Evolutionary conservation across 805 yeast species (phyloP).

Genomic region (Jamesozyma rosinii): DNA sequence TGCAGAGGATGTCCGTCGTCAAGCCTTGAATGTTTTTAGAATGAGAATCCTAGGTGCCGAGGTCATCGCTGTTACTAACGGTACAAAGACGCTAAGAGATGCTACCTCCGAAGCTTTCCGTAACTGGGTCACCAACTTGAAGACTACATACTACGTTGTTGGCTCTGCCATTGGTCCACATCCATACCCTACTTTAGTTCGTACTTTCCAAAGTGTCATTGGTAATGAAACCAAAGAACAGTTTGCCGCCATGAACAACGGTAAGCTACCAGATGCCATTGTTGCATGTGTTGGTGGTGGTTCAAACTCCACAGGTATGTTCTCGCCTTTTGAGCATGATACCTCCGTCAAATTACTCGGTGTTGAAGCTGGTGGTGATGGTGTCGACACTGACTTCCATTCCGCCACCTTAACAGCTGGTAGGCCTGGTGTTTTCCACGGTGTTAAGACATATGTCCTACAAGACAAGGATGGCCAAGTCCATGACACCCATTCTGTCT

Average conservation of each 20-base stretch:
- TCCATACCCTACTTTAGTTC: constrained; percentile 95
- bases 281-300: constrained; percentile 99
- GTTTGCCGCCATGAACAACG: constrained; percentile 67
- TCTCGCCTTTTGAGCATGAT: constrained; percentile 86
- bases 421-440: constrained; percentile 94
- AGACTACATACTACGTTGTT: constrained; percentile 85
- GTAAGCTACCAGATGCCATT: constrained; percentile 81
- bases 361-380: constrained; percentile 98
- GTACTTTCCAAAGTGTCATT: constrained; percentile 96
- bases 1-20: constrained; percentile 97
- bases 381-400: constrained; percentile 78
- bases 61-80: constrained; percentile 86
- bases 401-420: constrained; percentile 96
- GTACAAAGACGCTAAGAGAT: constrained; percentile 92
- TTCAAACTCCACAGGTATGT: constrained; percentile 91
- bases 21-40: constrained; percentile 94
- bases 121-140: constrained; percentile 83
- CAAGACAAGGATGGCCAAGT: constrained; percentile 93
- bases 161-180: constrained; percentile 99
- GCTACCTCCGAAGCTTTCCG: constrained; percentile 97
- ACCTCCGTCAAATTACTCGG: constrained; percentile 71
- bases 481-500: constrained; percentile 93
- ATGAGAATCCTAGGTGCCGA: constrained; percentile 95
- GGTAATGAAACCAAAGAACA: constrained; percentile 92
- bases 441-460: constrained; percentile 87